Percentiles rank a stretch among this genome's conserved stretches.
These are phyloP conservation scores for Fomitopsis pinicola DNA, from an alignment of 1,284 basidiomycete species.

Conservation along the genomic window DNA sequence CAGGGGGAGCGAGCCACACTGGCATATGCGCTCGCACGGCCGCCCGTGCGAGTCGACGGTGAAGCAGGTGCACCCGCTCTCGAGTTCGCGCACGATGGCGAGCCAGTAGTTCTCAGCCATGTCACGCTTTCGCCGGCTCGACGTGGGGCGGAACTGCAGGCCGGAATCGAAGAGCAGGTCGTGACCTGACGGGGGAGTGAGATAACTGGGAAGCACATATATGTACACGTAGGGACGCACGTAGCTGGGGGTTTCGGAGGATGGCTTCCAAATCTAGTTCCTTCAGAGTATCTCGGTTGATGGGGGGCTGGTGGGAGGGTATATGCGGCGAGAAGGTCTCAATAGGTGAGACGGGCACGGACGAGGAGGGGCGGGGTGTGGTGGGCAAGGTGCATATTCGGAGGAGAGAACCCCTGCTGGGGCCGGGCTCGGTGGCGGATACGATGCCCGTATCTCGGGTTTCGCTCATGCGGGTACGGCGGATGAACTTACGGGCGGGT, in stretches of 20 bases:
- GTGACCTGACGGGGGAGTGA: conserved; percentile 53
- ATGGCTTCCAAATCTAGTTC: conserved; percentile 86
- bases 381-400: conserved; percentile 27
- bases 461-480: conserved; percentile 37
- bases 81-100: conserved; percentile 76
- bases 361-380: conserved; percentile 17
- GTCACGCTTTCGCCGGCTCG: conserved; percentile 70
- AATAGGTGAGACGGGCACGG: conserved; percentile 34
- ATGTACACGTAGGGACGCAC: conserved; percentile 42
- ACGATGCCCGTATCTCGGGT: conserved; percentile 50
- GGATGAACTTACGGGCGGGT: conserved; percentile 14
- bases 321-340: conserved; percentile 57
- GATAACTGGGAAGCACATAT: conserved; percentile 3
- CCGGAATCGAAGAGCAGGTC: conserved; percentile 86
- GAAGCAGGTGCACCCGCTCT: conserved; percentile 81
- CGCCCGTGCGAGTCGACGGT: conserved; percentile 61
- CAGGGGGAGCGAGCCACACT: conserved; percentile 18
- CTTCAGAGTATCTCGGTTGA: conserved; percentile 80
- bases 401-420: conserved; percentile 30
- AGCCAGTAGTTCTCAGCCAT: conserved; percentile 83
- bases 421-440: conserved; percentile 41
- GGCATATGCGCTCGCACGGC: conserved; percentile 43
- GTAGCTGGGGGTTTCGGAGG: conserved; percentile 84
- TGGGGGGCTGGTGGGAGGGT: conserved; percentile 70
- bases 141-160: conserved; percentile 69